These are phyloP conservation scores for Rhynchosporium secalis DNA, from an alignment of 2,329 filamentous ascomycete species.

Conservation along the genomic window DNA sequence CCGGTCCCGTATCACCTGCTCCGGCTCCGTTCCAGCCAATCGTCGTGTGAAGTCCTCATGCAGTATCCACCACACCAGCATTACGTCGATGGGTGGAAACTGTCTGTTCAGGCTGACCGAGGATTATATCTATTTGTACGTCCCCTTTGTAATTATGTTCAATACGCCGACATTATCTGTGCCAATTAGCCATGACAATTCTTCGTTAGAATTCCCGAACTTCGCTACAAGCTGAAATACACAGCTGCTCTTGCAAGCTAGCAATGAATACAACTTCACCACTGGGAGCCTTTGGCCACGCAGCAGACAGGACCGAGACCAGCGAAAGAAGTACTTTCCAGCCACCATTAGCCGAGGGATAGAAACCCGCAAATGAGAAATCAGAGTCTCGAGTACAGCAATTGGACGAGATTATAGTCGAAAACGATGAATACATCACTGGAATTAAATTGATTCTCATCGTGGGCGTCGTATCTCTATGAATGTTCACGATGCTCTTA, in stretches of 20 bases:
- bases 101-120: background rate
- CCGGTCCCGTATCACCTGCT: background rate
- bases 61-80: background rate
- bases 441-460: slow-evolving; percentile 30
- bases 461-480: slow-evolving; percentile 44
- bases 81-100: too few relatives aligned
- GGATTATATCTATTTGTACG: background rate
- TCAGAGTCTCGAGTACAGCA: slow-evolving; percentile 2
- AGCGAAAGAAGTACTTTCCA: background rate
- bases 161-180: too few relatives aligned
- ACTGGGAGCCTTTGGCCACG: too few relatives aligned
- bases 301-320: background rate
- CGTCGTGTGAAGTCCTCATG: background rate
- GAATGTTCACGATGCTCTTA: slow-evolving; percentile 50
- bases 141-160: too few relatives aligned
- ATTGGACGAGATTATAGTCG: background rate
- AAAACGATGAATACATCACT: slow-evolving; percentile 29
- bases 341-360: background rate
- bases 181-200: background rate
- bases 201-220: background rate
- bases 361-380: background rate
- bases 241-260: background rate
- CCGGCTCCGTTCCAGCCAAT: slow-evolving; percentile 18
- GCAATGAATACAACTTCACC: slow-evolving; percentile 1
- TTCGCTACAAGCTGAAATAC: background rate